These are phyloP conservation scores for Bryum argenteum DNA, from an alignment of 225 moss, liverwort and hornwort genomes.

Conservation along the genomic window DNA sequence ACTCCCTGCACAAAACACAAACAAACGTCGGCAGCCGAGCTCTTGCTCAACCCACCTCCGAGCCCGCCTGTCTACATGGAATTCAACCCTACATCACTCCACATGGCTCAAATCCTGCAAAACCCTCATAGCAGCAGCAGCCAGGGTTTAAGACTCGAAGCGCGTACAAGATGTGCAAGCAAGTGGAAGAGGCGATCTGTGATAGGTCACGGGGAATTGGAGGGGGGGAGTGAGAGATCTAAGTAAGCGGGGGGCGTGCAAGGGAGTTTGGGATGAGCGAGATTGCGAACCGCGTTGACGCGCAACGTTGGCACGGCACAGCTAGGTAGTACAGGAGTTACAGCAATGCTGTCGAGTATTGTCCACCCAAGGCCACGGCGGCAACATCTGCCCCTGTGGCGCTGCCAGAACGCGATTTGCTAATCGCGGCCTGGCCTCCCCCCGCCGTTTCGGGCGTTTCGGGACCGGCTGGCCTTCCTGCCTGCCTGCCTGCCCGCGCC, in stretches of 20 bases:
- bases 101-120: conserved; percentile 12
- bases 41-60: conserved; percentile 35
- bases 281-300: conserved; percentile 47
- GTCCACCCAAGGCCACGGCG: conserved; percentile 9
- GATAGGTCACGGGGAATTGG: not conserved
- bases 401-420: conserved; percentile 48
- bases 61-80: conserved; percentile 40
- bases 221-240: not conserved
- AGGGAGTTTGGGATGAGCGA: not conserved
- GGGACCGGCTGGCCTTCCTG: not conserved
- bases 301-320: conserved; percentile 36
- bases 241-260: not conserved
- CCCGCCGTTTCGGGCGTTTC: conserved; percentile 32
- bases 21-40: conserved; percentile 25
- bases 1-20: not conserved
- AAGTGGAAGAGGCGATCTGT: not conserved
- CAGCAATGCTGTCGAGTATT: conserved; percentile 8
- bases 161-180: conserved; percentile 28
- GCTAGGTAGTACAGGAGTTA: conserved; percentile 19
- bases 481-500: not conserved
- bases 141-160: conserved; percentile 30
- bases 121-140: conserved; percentile 11
- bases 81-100: conserved; percentile 30
- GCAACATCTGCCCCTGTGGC: conserved; percentile 34
- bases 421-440: conserved; percentile 38